Evolutionary conservation across 257 asterid genomes (phyloP).

Genomic region (Petunia axillaris): DNA sequence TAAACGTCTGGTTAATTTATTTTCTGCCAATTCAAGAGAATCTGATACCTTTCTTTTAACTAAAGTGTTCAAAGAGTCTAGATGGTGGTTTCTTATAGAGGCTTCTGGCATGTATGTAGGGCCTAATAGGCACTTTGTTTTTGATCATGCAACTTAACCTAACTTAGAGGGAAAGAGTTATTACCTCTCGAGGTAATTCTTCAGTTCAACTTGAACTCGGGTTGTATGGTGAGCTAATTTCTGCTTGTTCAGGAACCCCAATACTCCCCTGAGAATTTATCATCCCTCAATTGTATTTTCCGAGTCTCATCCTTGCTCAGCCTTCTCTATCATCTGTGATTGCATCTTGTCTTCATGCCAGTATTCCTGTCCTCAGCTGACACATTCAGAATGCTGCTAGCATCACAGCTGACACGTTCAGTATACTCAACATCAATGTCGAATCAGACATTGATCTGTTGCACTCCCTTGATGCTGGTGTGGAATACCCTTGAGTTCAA

Average conservation of each 20-base stretch:
- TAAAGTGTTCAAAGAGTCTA: conserved; percentile 7
- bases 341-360: conserved; percentile 46
- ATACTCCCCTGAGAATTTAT: conserved; percentile 37
- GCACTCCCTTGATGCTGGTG: conserved; percentile 46
- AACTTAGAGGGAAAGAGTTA: background rate
- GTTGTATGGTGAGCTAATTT: background rate
- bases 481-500: conserved; percentile 50
- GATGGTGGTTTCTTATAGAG: background rate
- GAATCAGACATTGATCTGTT: conserved; percentile 51
- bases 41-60: background rate
- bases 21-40: background rate
- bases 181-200: background rate
- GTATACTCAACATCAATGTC: conserved; percentile 46
- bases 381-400: conserved; percentile 38
- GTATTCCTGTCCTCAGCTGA: conserved; percentile 43
- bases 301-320: too few relatives aligned
- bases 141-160: background rate
- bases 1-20: background rate
- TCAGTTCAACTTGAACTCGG: background rate
- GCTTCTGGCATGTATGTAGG: background rate
- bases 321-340: conserved; percentile 46
- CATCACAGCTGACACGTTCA: conserved; percentile 56
- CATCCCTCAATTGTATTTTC: conserved; percentile 41
- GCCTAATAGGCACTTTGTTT: background rate
- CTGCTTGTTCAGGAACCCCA: conserved; percentile 42